Percentiles rank a stretch among this genome's conserved stretches.
Evolutionary conservation across 306 rosid species (phyloP).

Genomic region (Quercus dentata): DNA sequence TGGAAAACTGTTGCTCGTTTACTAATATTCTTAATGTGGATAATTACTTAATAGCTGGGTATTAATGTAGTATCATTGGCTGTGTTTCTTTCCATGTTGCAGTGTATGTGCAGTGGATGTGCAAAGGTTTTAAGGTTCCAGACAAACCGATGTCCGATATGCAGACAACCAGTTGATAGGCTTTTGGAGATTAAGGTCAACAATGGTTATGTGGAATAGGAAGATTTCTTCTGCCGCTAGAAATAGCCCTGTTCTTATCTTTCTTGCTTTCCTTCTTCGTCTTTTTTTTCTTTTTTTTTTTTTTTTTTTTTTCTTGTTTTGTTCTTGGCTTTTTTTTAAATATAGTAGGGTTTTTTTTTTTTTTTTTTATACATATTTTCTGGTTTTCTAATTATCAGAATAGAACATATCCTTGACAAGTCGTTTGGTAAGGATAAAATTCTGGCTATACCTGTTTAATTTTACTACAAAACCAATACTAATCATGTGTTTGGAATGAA

Average conservation of each 20-base stretch:
- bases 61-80: background rate
- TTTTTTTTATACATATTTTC: conserved; percentile 12
- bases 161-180: conserved; percentile 97
- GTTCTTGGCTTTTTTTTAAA: too few species aligned
- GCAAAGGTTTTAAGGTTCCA: conserved; percentile 89
- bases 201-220: conserved; percentile 57
- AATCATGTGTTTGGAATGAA: too few species aligned
- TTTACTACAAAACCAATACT: background rate
- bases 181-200: conserved; percentile 88
- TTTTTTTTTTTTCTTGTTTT: conserved; percentile 16
- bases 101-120: conserved; percentile 96
- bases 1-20: background rate
- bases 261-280: conserved; percentile 3
- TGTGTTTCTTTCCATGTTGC: conserved; percentile 31
- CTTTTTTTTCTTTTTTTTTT: conserved; percentile 3
- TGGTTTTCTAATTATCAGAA: conserved; percentile 28
- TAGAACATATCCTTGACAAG: conserved; percentile 22
- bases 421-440: conserved; percentile 25
- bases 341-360: conserved; percentile 4
- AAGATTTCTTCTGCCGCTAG: conserved; percentile 7
- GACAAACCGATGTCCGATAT: conserved; percentile 90
- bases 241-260: conserved; percentile 33
- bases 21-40: background rate
- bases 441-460: conserved; percentile 35
- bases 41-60: background rate